Percentiles rank a stretch among this genome's conserved stretches.
These are phyloP conservation scores for Candida vaughaniae DNA, from an alignment of 805 yeast species.

Conservation along the genomic window DNA sequence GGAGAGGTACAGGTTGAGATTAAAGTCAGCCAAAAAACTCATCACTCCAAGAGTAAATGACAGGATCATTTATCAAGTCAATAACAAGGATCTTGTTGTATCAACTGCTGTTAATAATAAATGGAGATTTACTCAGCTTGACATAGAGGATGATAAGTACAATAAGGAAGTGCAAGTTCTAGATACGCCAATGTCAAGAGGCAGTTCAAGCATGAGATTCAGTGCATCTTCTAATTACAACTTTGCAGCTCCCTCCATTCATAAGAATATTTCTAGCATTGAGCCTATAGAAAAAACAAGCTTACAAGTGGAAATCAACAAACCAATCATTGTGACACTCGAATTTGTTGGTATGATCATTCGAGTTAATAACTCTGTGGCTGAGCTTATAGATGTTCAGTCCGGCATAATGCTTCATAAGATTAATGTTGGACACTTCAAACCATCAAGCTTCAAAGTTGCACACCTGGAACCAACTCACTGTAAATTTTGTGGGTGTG, in stretches of 20 bases:
- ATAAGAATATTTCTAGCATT: no score
- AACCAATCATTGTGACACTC: conserved; percentile 49
- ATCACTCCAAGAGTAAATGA: conserved; percentile 75
- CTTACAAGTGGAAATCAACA: conserved; percentile 22
- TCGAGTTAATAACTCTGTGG: conserved; percentile 52
- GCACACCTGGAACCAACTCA: conserved; percentile 85
- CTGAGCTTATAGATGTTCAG: conserved; percentile 74
- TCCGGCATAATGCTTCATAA: conserved; percentile 69
- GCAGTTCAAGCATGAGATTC: conserved; percentile 4
- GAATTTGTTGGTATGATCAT: conserved; percentile 76
- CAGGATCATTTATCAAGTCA: conserved; percentile 56
- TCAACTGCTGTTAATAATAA: conserved; percentile 64
- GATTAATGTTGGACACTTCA: conserved; percentile 61
- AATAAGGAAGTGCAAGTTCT: conserved; percentile 24
- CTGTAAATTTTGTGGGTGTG: conserved; percentile 90
- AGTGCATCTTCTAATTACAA: conserved; percentile 1
- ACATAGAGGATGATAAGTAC: conserved; percentile 46
- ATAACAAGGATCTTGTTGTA: conserved; percentile 52
- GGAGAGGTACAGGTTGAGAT: conserved; percentile 5
- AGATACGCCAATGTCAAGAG: conserved; percentile 11
- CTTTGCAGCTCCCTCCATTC: conserved; percentile 4
- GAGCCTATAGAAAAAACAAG: background rate
- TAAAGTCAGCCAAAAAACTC: conserved; percentile 56
- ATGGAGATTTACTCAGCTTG: conserved; percentile 59
- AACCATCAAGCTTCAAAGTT: conserved; percentile 59